Percentiles rank a stretch among this genome's conserved stretches.
Evolutionary conservation across 1,284 basidiomycete genomes (phyloP).

Genomic region (Ganoderma lingzhi): DNA sequence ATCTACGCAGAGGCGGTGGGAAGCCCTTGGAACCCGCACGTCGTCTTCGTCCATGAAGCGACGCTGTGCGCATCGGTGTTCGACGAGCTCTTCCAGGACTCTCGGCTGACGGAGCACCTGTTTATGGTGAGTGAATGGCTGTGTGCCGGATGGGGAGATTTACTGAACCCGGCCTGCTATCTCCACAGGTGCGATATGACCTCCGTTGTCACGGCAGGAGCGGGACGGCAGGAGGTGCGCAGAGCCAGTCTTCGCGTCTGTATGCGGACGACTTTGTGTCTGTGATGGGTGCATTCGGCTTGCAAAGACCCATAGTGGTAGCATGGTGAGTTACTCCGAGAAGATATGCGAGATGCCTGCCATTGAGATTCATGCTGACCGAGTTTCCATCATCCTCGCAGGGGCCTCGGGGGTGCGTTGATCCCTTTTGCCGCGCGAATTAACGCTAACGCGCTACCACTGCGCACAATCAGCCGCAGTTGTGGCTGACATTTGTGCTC

Average conservation of each 20-base stretch:
- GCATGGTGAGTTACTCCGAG: slow-evolving; percentile 40
- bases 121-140: slow-evolving; percentile 42
- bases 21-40: slow-evolving; percentile 44
- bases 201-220: slow-evolving; percentile 43
- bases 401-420: slow-evolving; percentile 16
- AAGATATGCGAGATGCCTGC: neutral
- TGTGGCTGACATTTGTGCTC: slow-evolving; percentile 33
- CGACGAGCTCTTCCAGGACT: slow-evolving; percentile 44
- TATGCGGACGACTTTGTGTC: slow-evolving; percentile 41
- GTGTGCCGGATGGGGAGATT: slow-evolving; percentile 2
- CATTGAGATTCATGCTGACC: neutral
- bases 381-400: neutral
- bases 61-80: slow-evolving; percentile 43
- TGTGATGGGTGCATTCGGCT: slow-evolving; percentile 37
- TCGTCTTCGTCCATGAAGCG: slow-evolving; percentile 51
- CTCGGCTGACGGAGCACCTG: slow-evolving; percentile 38
- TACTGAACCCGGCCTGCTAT: neutral
- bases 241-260: slow-evolving; percentile 31
- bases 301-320: slow-evolving; percentile 35
- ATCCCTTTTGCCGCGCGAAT: neutral
- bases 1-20: slow-evolving; percentile 48
- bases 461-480: slow-evolving; percentile 28
- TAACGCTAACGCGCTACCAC: neutral
- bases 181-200: slow-evolving; percentile 43
- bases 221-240: slow-evolving; percentile 30